Evolutionary conservation across 352 stramenopile genomes (phyloP), one percentile per base, ranked within the genome.

Genomic region (Phytophthora sp.): DNA sequence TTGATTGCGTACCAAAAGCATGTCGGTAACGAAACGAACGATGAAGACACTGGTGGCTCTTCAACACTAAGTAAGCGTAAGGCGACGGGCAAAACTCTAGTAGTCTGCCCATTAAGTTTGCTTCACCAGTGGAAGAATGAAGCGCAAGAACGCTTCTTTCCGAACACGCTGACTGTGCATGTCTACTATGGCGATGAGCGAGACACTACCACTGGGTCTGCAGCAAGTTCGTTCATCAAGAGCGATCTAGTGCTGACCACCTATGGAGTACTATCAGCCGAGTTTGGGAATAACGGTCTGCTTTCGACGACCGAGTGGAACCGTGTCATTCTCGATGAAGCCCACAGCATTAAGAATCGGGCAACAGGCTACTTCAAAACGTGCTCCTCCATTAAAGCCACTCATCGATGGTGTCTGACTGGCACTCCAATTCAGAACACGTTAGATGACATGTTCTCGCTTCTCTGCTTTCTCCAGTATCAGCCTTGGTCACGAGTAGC

Each of bases 301-400:
- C 59, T 91, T 1, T 18, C 76, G 13, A 56, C 53, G 7, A 76
- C 69, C 1, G 37, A 83, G 13, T 97, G 91, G 91, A 72, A 80
- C 27, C 87, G 91, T 12, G 66, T 97, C n/a, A 92, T 97, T 54
- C 74, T 97, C 11, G 91, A 97, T 62, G 91, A 97, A 69, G 88
- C 88, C 4, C 91, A 97, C 66, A 93, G 79, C 31, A 97, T 97
- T 69, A 97, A 97, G 75, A 97, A 93, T 52, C 81, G 85, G 23
- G 38, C 67, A 30, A 94, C 84, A n/a, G 72, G 51, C 28, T 92
- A 93, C 60, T 91, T 91, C 45, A 81, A 79, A 17, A 72, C 80
- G 12, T 93, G 86, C 32, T 72, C 74, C 12, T 43, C 69, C 1
- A 48, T 97, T 3, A 55, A 56, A 28, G 82, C 85, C 2, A 76